These are phyloP conservation scores for Geotrichum australiense DNA, from an alignment of 1,139 yeast species.

Conservation along the genomic window DNA sequence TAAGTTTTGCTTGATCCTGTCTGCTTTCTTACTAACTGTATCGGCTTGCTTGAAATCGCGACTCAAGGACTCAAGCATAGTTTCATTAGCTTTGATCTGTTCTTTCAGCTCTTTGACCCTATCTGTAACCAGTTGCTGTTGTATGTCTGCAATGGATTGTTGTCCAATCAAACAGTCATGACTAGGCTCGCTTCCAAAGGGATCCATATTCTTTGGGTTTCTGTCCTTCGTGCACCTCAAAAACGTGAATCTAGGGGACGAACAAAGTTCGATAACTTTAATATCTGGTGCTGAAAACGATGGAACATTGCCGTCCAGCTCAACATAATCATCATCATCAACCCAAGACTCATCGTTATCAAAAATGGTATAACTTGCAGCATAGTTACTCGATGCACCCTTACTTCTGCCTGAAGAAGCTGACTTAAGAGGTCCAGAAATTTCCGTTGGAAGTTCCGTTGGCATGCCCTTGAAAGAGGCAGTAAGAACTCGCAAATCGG, in stretches of 20 bases:
- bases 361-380: constrained; percentile 35
- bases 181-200: constrained; percentile 61
- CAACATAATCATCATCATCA: constrained; percentile 74
- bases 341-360: constrained; percentile 61
- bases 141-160: constrained; percentile 32
- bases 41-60: not conserved
- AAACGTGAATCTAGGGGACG: constrained; percentile 70
- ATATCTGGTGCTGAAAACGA: constrained; percentile 49
- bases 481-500: constrained; percentile 65
- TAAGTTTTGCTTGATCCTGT: constrained; percentile 33
- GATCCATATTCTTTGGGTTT: constrained; percentile 27
- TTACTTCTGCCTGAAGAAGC: no score
- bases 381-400: not conserved
- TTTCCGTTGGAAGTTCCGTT: not conserved
- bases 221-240: constrained; percentile 49
- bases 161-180: constrained; percentile 62
- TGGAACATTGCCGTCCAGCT: constrained; percentile 44
- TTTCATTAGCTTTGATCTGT: constrained; percentile 38
- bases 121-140: constrained; percentile 27
- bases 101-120: constrained; percentile 39
- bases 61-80: constrained; percentile 32
- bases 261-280: constrained; percentile 55
- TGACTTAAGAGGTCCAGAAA: not conserved
- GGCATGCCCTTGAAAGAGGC: constrained; percentile 60
- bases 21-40: constrained; percentile 25